Percentiles rank a stretch among this genome's conserved stretches.
phyloP scores from a whole-genome alignment of 2,329 filamentous ascomycete species.

The Elsinoe australis region DNA sequence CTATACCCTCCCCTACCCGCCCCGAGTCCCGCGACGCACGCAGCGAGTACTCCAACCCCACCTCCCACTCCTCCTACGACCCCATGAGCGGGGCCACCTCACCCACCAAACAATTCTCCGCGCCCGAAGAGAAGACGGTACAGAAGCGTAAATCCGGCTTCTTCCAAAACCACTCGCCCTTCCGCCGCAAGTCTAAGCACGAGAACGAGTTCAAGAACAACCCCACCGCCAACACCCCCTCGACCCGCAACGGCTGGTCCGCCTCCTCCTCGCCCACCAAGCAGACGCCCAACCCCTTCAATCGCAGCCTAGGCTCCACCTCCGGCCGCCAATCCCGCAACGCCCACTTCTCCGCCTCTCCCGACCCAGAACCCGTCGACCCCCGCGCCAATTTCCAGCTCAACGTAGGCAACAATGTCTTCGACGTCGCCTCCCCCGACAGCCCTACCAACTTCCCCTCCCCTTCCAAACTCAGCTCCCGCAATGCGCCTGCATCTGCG shows the following conservation, averaged over 20 bases:
- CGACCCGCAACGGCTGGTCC: slow-evolving; percentile 48
- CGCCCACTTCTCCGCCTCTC: slow-evolving; percentile 32
- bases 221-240: slow-evolving; percentile 32
- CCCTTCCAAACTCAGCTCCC: slow-evolving; percentile 33
- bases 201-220: slow-evolving; percentile 59
- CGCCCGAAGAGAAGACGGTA: slow-evolving; percentile 57
- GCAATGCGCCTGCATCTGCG: slow-evolving; percentile 41
- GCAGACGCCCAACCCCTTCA: slow-evolving; percentile 6
- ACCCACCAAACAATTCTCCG: slow-evolving; percentile 56
- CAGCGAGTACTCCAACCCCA: slow-evolving; percentile 84
- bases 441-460: slow-evolving; percentile 35
- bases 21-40: slow-evolving; percentile 74
- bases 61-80: slow-evolving; percentile 80
- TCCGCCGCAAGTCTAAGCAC: slow-evolving; percentile 74
- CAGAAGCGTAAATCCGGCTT: slow-evolving; percentile 72
- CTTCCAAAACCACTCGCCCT: slow-evolving; percentile 87
- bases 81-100: slow-evolving; percentile 66
- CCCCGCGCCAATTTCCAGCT: slow-evolving; percentile 87
- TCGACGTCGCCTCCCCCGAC: slow-evolving; percentile 78
- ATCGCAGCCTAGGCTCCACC: slow-evolving; percentile 17
- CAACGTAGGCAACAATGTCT: slow-evolving; percentile 92
- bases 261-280: slow-evolving; percentile 17
- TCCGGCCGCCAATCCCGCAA: slow-evolving; percentile 23
- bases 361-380: slow-evolving; percentile 79
- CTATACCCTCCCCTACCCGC: slow-evolving; percentile 59